Conservation (phyloP, 2,329 filamentous ascomycete genomes). For the Nothophaeocryptopus gaeumannii region DNA sequence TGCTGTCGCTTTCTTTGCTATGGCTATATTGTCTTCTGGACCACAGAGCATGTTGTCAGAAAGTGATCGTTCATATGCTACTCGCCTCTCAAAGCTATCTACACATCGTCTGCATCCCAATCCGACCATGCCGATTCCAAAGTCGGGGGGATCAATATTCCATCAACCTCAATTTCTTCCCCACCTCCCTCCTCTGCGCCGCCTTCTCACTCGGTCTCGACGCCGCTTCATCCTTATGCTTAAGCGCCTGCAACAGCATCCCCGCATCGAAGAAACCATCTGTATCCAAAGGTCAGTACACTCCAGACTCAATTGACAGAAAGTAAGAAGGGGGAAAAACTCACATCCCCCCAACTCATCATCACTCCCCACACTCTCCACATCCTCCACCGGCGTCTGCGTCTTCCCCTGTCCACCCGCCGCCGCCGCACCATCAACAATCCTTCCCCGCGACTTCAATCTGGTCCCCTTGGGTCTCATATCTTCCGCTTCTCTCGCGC, state of each 20-base stretch:
- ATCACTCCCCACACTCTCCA: slow-evolving; percentile 65
- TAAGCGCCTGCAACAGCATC: slow-evolving; percentile 86
- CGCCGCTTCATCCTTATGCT: slow-evolving; percentile 58
- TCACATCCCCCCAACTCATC: slow-evolving; percentile 92
- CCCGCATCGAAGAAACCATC: slow-evolving; percentile 98
- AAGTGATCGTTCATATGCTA: too few species aligned
- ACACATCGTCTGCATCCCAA: too few species aligned
- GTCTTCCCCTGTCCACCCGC: not conserved
- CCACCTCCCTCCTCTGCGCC: slow-evolving; percentile 64
- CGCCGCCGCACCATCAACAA: slow-evolving; percentile 60
- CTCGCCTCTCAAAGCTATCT: too few species aligned
- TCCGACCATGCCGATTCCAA: too few species aligned
- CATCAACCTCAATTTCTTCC: slow-evolving; percentile 68
- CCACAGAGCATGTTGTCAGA: too few species aligned
- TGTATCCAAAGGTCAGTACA: slow-evolving; percentile 37
- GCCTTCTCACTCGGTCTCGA: slow-evolving; percentile 55
- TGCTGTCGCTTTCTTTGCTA: too few species aligned
- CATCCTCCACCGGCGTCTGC: not conserved
- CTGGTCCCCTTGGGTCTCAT: slow-evolving; percentile 43
- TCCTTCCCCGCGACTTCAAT: slow-evolving; percentile 68
- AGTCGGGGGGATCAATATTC: slow-evolving; percentile 58
- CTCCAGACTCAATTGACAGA: not conserved
- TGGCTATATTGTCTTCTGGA: too few species aligned
- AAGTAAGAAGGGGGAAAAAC: slow-evolving; percentile 40
- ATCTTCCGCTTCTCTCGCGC: slow-evolving; percentile 62